phyloP scores from a whole-genome alignment of 225 moss, liverwort and hornwort species.

The Polytrichum formosum region DNA sequence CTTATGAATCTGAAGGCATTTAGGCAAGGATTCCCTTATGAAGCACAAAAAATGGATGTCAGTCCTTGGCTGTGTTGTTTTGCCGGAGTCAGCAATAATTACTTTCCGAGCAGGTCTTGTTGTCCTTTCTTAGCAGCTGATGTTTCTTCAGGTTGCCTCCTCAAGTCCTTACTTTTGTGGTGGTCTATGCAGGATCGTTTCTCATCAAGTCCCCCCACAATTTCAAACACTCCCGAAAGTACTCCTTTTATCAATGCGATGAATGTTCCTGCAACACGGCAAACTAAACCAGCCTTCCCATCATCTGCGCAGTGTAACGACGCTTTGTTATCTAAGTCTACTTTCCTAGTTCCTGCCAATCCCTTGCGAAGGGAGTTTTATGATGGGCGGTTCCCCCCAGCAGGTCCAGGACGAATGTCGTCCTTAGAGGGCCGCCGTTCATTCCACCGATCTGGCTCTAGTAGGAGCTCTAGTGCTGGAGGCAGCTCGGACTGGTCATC shows the following conservation, averaged over 20 bases:
- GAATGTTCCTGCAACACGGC: slow-evolving; percentile 24
- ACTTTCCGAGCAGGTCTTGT: too few species aligned
- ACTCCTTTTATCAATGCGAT: slow-evolving; percentile 37
- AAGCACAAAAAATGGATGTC: too few species aligned
- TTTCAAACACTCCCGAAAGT: slow-evolving; percentile 52
- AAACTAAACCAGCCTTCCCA: slow-evolving; percentile 29
- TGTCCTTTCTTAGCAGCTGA: too few species aligned
- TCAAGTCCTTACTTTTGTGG: too few species aligned
- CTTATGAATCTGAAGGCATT: too few species aligned
- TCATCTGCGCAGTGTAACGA: slow-evolving; percentile 55
- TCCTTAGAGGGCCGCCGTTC: slow-evolving; percentile 45
- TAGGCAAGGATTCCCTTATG: too few species aligned
- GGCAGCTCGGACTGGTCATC: slow-evolving; percentile 63
- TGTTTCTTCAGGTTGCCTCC: too few species aligned
- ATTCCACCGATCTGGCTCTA: slow-evolving; percentile 51
- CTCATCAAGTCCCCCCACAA: slow-evolving; percentile 49
- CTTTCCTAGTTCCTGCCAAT: slow-evolving; percentile 31
- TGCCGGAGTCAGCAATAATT: too few species aligned
- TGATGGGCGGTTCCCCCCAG: slow-evolving; percentile 38
- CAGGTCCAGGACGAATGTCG: slow-evolving; percentile 35
- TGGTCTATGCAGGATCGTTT: slow-evolving; percentile 42
- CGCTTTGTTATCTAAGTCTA: slow-evolving; percentile 43
- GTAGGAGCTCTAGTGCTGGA: slow-evolving; percentile 57
- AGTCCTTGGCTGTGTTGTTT: too few species aligned
- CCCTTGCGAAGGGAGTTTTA: slow-evolving; percentile 46